Evolutionary conservation across 345 rosid genomes (phyloP), one percentile per base, ranked within the genome.

Genomic region (Linum trigynum): DNA sequence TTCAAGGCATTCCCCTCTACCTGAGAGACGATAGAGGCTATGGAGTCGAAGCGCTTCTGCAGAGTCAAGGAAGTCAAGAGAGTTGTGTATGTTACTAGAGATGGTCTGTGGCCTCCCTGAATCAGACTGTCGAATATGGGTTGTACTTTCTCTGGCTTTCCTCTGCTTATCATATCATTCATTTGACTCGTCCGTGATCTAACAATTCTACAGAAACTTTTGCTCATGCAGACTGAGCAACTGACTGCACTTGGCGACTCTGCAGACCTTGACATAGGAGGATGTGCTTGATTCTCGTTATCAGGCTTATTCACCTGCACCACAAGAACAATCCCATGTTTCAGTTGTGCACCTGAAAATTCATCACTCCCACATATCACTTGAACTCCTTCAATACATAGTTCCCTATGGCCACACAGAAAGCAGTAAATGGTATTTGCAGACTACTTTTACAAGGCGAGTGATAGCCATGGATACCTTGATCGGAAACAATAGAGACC

Each of bases 51-150:
- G 73, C 75, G 75, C 57, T 81, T 83, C 65, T 81, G 90, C 55
- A 72, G 68, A 15, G 87, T 83, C 86, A 81, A 78, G 2, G 84
- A 82, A 55, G 86, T 85, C 69, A 85, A 35, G 65, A 85, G 86
- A 69, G 86, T 81, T 58, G 86, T 83, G 78, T 76, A 83, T 17
- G 84, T 75, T 72, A 85, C 66, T 63, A 81, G 61, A 66, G 85
- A 81, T 40, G 84, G 87, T 39, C 8, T 81, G 53, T 85, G 87
- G 23, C 87, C 87, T 58, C 80, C 77, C 67, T 76, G 80, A 15
- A 81, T 66, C 76, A 83, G 66, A 48, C 77, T 56, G 43, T 80
- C 71, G 68, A 79, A 83, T 42, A 78, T 55, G 23, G 87, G 67
- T 58, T 71, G 64, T 12, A 68, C 87, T 65, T 83, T 86, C 66